These are phyloP conservation scores for Plasmodium ovale DNA, from an alignment of 169 alveolate genomes.

Conservation along the genomic window DNA sequence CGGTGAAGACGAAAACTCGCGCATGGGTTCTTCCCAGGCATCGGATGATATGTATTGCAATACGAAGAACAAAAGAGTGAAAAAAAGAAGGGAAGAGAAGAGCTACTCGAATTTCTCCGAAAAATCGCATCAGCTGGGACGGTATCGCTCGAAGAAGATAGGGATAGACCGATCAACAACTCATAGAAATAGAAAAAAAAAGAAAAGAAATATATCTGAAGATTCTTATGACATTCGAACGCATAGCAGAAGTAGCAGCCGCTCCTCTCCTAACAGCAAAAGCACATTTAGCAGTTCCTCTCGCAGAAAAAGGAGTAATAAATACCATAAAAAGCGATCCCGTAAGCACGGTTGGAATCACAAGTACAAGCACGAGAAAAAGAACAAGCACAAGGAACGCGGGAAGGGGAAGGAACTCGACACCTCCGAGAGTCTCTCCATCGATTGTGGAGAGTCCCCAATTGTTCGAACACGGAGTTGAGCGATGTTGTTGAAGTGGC, in stretches of 20 bases:
- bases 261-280: not conserved
- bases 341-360: not conserved
- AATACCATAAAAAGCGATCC: not conserved
- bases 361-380: not conserved
- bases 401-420: too few relatives aligned
- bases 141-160: not conserved
- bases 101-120: not conserved
- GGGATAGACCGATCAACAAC: not conserved
- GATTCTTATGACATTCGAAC: not conserved
- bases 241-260: too few relatives aligned
- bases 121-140: not conserved
- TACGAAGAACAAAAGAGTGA: not conserved
- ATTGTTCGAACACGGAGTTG: too few relatives aligned
- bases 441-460: too few relatives aligned
- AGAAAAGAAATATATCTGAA: not conserved
- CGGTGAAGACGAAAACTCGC: not conserved
- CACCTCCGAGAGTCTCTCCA: too few relatives aligned
- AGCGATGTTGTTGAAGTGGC: too few relatives aligned
- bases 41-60: not conserved
- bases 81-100: not conserved
- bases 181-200: not conserved
- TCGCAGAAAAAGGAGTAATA: not conserved
- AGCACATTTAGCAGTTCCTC: not conserved
- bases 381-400: too few relatives aligned
- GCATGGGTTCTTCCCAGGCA: not conserved